Evolutionary conservation across 768 basidiomycete genomes (phyloP), one percentile per base, ranked within the genome.

Genomic region (Filobasidium wieringae): DNA sequence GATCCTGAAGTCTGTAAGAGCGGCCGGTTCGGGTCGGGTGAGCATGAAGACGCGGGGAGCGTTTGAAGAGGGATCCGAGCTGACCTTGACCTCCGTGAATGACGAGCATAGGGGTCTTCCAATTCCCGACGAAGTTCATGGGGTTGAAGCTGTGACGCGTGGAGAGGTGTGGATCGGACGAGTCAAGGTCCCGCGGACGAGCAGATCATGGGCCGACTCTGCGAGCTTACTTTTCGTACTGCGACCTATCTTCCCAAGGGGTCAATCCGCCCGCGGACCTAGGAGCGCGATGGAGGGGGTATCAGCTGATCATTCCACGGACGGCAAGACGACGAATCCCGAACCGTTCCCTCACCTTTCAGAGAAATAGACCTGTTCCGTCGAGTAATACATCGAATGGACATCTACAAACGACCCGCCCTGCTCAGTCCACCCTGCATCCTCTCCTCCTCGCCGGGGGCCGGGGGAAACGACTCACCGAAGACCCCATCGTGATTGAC

Each of bases 401-500:
- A 84, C 78, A 66, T 88, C 86, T 60, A 31, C n/a, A 49, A 22
- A 37, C 7, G 11, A 27, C 2, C 22, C 17, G 51, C 9, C 32
- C 4, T 31, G 12, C 14, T n/a, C 37, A 52, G 2, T n/a, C n/a
- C 1, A 19, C 12, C 24, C 17, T 2, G 4, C 14, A 14, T 24
- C 8, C 9, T 3, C n/a, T n/a, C n/a, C n/a, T n/a, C n/a, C n/a
- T n/a, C n/a, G n/a, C n/a, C n/a, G n/a, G n/a, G n/a, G n/a, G n/a
- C n/a, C n/a, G n/a, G n/a, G n/a, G n/a, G n/a, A n/a, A 29, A 56
- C 22, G 58, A 58, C 19, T 51, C 61, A 52, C 58, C 58, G 34
- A 73, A 76, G 47, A 90, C 87, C 8, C 93, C 93, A 68, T 99
- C 93, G 67, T 97, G 93, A 64, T 84, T 85, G 12, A 92, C 81